Evolutionary conservation across 345 rosid species (phyloP).

Genomic region (Bruguiera sexangula): DNA sequence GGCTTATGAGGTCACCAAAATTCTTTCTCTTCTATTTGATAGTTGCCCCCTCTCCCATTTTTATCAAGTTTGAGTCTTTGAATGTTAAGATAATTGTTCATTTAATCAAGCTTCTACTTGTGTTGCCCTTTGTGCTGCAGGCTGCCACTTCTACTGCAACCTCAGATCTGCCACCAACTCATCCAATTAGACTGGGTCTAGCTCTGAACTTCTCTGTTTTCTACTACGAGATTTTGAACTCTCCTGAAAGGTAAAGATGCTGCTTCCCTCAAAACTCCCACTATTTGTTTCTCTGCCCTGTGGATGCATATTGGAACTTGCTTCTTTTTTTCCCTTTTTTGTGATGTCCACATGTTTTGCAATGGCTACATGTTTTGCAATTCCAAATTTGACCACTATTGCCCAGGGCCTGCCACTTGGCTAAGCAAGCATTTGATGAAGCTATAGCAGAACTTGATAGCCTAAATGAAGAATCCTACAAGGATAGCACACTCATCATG

Average conservation of each 20-base stretch:
- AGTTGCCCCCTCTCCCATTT: constrained; percentile 1
- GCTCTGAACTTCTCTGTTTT: constrained; percentile 47
- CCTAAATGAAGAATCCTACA: constrained; percentile 83
- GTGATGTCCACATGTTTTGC: no score
- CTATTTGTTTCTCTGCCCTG: no score
- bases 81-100: not conserved
- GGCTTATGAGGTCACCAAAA: constrained; percentile 45
- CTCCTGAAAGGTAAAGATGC: constrained; percentile 30
- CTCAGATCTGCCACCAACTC: constrained; percentile 40
- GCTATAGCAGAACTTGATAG: constrained; percentile 84
- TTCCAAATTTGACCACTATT: not conserved
- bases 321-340: not conserved
- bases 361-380: no score
- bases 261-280: not conserved
- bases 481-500: constrained; percentile 88
- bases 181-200: constrained; percentile 48
- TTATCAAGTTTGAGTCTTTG: not conserved
- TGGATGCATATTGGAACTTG: no score
- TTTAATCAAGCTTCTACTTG: not conserved
- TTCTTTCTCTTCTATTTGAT: not conserved
- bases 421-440: constrained; percentile 86
- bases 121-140: constrained; percentile 20
- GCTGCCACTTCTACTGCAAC: constrained; percentile 38
- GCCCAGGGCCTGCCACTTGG: constrained; percentile 75
- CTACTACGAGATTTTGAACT: constrained; percentile 46